Percentiles rank a stretch among this genome's conserved stretches.
These are phyloP conservation scores for Penicillium cataractarum DNA, from an alignment of 495 filamentous ascomycete species.

Conservation along the genomic window DNA sequence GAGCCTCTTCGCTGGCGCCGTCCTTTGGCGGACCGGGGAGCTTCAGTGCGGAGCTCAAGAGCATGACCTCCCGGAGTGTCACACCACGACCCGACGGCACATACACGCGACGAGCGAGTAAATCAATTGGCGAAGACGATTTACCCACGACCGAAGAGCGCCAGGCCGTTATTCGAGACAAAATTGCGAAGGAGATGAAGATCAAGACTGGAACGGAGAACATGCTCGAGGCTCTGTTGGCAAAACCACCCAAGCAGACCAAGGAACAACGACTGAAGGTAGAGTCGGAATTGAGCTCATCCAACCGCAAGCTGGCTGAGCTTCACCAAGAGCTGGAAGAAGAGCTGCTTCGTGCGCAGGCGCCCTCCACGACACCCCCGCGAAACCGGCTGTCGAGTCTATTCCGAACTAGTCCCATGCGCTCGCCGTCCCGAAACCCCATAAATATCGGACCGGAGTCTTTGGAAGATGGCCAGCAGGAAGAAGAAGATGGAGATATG, in stretches of 20 bases:
- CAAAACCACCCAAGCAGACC: slow-evolving; percentile 94
- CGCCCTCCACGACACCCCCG: slow-evolving; percentile 66
- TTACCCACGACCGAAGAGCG: slow-evolving; percentile 69
- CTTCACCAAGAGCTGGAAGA: slow-evolving; percentile 79
- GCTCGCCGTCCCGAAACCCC: slow-evolving; percentile 64
- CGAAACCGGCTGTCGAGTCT: slow-evolving; percentile 69
- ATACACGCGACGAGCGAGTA: slow-evolving; percentile 56
- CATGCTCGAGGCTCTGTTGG: slow-evolving; percentile 87
- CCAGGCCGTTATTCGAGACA: slow-evolving; percentile 72
- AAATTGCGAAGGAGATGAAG: slow-evolving; percentile 91
- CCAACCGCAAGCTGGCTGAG: slow-evolving; percentile 87
- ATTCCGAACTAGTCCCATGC: slow-evolving; percentile 65
- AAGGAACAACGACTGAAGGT: slow-evolving; percentile 87
- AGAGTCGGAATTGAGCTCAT: slow-evolving; percentile 86
- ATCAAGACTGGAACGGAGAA: slow-evolving; percentile 98
- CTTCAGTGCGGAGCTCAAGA: slow-evolving; percentile 89
- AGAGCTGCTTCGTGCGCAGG: slow-evolving; percentile 62
- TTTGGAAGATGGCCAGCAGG: slow-evolving; percentile 47
- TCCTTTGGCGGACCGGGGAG: slow-evolving; percentile 77
- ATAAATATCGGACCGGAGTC: slow-evolving; percentile 21
- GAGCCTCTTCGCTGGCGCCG: slow-evolving; percentile 60
- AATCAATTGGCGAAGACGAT: slow-evolving; percentile 65
- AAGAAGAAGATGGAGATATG: slow-evolving; percentile 62
- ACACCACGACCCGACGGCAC: slow-evolving; percentile 70
- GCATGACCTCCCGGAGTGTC: slow-evolving; percentile 67